Percentiles rank a stretch among this genome's conserved stretches.
Evolutionary conservation across 2,329 filamentous ascomycete species (phyloP).

Genomic region (Neopestalotiopsis sp.): DNA sequence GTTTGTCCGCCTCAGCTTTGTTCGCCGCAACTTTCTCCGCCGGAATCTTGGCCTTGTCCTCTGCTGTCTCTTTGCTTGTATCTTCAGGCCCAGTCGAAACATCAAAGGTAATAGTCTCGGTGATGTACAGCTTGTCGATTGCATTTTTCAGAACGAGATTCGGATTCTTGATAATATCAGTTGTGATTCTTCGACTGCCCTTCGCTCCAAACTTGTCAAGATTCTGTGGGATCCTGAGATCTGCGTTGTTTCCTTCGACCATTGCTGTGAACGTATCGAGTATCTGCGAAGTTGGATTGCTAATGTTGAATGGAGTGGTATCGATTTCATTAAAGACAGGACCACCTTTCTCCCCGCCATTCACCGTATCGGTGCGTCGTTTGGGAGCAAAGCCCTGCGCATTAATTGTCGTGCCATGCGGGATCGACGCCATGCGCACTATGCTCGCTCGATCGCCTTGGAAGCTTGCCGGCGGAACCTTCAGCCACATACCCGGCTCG

Average conservation of each 20-base stretch:
- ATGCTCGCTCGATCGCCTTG: background rate
- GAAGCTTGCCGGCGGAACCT: background rate
- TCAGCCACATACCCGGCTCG: background rate
- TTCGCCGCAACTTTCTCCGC: no score
- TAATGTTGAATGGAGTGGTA: background rate
- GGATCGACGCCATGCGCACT: background rate
- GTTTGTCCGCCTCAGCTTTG: no score
- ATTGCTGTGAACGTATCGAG: no score
- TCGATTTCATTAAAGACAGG: no score
- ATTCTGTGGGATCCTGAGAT: no score
- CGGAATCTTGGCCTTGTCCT: no score
- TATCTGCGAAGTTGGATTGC: no score
- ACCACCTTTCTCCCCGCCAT: background rate
- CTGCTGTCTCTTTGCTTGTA: no score
- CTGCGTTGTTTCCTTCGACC: no score
- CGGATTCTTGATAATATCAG: background rate
- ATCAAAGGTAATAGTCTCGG: background rate
- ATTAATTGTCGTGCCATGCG: background rate
- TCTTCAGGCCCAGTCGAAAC: background rate
- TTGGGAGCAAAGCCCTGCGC: background rate
- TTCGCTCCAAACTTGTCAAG: no score
- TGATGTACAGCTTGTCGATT: background rate
- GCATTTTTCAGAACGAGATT: no score
- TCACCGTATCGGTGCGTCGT: background rate
- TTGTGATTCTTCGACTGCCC: background rate